Base-by-base conservation (phyloP, 345 rosid genomes). In the Corchorus olitorius region DNA sequence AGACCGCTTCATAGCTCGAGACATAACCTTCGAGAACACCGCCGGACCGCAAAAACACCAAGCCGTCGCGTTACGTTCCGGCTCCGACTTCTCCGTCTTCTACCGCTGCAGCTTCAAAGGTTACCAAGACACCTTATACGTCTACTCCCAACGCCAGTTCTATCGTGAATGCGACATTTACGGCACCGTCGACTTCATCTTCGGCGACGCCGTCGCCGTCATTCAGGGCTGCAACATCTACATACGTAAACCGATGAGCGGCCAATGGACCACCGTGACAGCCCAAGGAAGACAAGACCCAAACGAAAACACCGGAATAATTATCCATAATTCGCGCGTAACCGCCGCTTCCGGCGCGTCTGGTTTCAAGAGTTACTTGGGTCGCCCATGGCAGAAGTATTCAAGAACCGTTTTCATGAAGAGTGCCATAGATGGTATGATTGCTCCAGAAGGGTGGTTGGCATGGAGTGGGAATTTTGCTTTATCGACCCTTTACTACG, bases 121-220 rank as follows among this genome's bases (percentile, higher is more conserved):
- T 20, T 94, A 93, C 79, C 98, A 94, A 76, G 97, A 94, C 83
- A 94, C 98, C 52, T 79, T 94, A 35, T 94, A 94, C 64, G 94
- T 93, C 48, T 87, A 93, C 81, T 53, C 97, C 16, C 82, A 86
- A 20, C 91, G 97, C 56, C 98, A 94, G 75, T 94, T 94, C 90
- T 92, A 92, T 76, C 89, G 93, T 19, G 65, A 89, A 77, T 93
- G 97, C 53, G 82, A 91, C 82, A 78, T 94, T 13, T 84, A 90
- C 43, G 98, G 98, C 2, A 93, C 95, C 15, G 62, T 85, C 12
- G 98, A 94, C 84, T 88, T 93, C 87, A 85, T 94, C 49, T 94
- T 91, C 35, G 98, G 98, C 0, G 88, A 94, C 65, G 92, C 98
- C 0, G 82, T 74, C 2, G 90, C 77, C 0, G 81, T 90, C 4